Evolutionary conservation across 1,139 yeast genomes (phyloP).

Genomic region (Geotrichum citri-aurantii): DNA sequence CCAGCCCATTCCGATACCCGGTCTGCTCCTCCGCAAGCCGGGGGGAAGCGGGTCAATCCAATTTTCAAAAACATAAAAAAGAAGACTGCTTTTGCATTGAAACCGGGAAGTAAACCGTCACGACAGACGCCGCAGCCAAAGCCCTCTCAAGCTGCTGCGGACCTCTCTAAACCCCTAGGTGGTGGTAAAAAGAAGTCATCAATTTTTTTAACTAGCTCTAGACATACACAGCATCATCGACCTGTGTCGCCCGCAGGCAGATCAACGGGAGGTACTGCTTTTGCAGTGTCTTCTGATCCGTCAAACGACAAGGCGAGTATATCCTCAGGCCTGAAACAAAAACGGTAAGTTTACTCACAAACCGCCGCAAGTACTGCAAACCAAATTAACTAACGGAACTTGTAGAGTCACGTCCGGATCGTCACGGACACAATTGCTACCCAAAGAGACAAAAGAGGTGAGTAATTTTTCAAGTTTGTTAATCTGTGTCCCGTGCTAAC

Average conservation of each 20-base stretch:
- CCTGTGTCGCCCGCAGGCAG: neutral
- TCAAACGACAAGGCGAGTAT: neutral
- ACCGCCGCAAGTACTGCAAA: neutral
- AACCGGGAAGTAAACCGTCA: neutral
- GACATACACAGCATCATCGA: neutral
- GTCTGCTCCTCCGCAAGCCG: neutral
- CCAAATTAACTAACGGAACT: neutral
- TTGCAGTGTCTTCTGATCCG: neutral
- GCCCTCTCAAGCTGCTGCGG: neutral
- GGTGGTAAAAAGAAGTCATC: neutral
- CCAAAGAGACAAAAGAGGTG: slow-evolving; percentile 10
- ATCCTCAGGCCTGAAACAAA: slow-evolving; percentile 1
- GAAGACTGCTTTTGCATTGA: neutral
- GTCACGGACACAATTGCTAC: slow-evolving; percentile 1
- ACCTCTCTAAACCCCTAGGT: neutral
- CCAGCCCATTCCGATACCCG: neutral
- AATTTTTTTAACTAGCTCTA: neutral
- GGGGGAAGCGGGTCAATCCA: neutral
- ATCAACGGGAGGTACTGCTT: neutral
- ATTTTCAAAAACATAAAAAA: neutral
- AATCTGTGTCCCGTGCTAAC: neutral
- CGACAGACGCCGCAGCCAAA: neutral
- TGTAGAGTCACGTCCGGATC: neutral
- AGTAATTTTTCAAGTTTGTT: neutral
- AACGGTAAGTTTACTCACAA: neutral